Evolutionary conservation across 2,329 filamentous ascomycete genomes (phyloP).

Genomic region (Alternaria sp.): DNA sequence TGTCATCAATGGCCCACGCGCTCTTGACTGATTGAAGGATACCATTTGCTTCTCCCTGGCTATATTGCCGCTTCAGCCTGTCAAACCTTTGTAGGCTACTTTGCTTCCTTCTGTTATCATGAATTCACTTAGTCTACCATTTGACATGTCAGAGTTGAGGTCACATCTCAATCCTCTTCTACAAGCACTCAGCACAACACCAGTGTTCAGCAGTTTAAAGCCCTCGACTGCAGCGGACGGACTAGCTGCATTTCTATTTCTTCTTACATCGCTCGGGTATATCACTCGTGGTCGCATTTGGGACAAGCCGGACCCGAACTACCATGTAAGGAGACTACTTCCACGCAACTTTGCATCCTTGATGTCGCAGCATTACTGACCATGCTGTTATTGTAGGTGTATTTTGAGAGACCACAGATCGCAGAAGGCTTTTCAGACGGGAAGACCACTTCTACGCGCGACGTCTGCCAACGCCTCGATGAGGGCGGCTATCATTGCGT

Average conservation of each 20-base stretch:
- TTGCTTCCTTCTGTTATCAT: constrained; percentile 8
- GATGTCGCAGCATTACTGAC: neutral
- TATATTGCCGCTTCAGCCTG: neutral
- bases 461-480: constrained; percentile 55
- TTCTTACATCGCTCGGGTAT: constrained; percentile 49
- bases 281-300: constrained; percentile 52
- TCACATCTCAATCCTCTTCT: constrained; percentile 21
- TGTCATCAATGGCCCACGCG: neutral
- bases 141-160: constrained; percentile 20
- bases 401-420: constrained; percentile 58
- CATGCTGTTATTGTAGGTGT: constrained; percentile 30
- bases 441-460: constrained; percentile 45
- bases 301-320: constrained; percentile 59
- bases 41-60: neutral
- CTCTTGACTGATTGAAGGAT: neutral
- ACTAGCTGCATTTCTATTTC: constrained; percentile 46
- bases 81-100: neutral
- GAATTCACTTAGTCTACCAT: constrained; percentile 18
- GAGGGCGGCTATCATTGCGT: constrained; percentile 46
- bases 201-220: constrained; percentile 24
- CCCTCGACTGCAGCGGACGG: constrained; percentile 49
- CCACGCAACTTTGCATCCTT: neutral
- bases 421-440: constrained; percentile 36
- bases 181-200: constrained; percentile 12
- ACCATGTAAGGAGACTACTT: constrained; percentile 33